Conservation (phyloP, 2,329 filamentous ascomycete species). For the Aspergillus pseudoterreus region DNA sequence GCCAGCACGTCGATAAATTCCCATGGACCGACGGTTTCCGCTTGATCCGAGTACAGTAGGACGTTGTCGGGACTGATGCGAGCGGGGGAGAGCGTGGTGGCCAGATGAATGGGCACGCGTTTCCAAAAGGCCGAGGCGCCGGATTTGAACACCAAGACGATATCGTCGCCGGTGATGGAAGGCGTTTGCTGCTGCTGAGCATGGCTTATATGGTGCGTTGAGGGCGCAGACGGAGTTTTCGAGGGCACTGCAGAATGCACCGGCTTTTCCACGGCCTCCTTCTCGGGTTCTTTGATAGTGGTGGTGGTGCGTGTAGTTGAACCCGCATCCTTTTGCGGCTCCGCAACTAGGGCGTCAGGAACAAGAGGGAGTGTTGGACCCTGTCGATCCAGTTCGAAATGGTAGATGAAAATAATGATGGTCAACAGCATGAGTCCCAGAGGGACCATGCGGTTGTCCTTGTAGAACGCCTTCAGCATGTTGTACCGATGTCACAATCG, state of each 20-base stretch:
- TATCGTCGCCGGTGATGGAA: not conserved
- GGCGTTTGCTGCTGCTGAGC: not conserved
- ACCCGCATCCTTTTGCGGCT: not conserved
- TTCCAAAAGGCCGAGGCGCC: slow-evolving; percentile 24
- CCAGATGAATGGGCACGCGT: slow-evolving; percentile 23
- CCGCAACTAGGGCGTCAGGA: not conserved
- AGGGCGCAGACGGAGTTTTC: not conserved
- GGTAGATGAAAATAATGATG: slow-evolving; percentile 20
- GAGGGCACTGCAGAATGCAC: not conserved
- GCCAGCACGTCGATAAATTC: slow-evolving; percentile 22
- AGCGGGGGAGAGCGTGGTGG: slow-evolving; percentile 20
- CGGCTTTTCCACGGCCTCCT: not conserved
- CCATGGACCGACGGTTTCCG: slow-evolving; percentile 20
- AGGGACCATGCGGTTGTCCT: slow-evolving; percentile 23
- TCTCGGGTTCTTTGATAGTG: not conserved
- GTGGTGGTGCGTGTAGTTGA: not conserved
- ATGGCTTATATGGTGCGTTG: not conserved
- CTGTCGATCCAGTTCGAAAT: slow-evolving; percentile 19
- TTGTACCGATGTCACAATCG: not conserved
- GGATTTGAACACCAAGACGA: slow-evolving; percentile 20
- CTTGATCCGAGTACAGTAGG: slow-evolving; percentile 22
- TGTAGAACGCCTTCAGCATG: slow-evolving; percentile 16
- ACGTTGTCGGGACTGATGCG: slow-evolving; percentile 21
- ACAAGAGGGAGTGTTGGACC: not conserved
- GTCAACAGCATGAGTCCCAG: slow-evolving; percentile 21